These are phyloP conservation scores for Trypanosoma scelopori DNA, from an alignment of 208 protist genomes.

Conservation along the genomic window DNA sequence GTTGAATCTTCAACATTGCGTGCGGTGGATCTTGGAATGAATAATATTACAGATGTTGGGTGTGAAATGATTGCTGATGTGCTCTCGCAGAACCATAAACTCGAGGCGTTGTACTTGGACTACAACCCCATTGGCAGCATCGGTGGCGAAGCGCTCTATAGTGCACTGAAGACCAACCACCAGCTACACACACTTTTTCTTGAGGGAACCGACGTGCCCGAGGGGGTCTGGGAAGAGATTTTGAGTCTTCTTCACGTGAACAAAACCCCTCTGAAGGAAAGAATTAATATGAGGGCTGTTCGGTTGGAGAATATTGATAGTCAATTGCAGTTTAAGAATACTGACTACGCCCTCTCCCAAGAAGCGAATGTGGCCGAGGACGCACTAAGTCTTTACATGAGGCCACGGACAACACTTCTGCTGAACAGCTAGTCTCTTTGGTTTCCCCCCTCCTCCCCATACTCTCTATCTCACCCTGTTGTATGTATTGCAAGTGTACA, in stretches of 20 bases:
- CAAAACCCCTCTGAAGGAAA: conserved; percentile 44
- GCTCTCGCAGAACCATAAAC: conserved; percentile 67
- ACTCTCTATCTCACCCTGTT: no score
- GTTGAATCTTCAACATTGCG: conserved; percentile 41
- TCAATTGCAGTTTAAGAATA: conserved; percentile 64
- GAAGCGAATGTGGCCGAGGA: conserved; percentile 47
- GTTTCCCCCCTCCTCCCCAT: no score
- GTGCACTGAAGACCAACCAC: conserved; percentile 77
- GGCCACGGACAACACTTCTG: conserved; percentile 5
- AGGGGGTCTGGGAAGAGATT: conserved; percentile 70
- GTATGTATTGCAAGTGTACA: not conserved
- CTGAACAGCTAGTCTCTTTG: conserved; percentile 19
- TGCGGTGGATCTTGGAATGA: conserved; percentile 72
- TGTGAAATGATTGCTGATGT: conserved; percentile 76
- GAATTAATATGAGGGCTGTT: conserved; percentile 55
- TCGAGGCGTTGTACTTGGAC: conserved; percentile 74
- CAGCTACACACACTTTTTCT: conserved; percentile 65
- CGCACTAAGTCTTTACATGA: conserved; percentile 43
- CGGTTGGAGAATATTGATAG: conserved; percentile 56
- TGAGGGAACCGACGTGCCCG: conserved; percentile 54
- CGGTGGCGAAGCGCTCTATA: conserved; percentile 73
- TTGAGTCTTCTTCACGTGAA: conserved; percentile 82
- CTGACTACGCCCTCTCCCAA: conserved; percentile 71
- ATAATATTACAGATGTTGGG: conserved; percentile 68
- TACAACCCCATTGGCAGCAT: conserved; percentile 68